phyloP scores from a whole-genome alignment of 306 rosid species.

The Begonia fuchsioides region DNA sequence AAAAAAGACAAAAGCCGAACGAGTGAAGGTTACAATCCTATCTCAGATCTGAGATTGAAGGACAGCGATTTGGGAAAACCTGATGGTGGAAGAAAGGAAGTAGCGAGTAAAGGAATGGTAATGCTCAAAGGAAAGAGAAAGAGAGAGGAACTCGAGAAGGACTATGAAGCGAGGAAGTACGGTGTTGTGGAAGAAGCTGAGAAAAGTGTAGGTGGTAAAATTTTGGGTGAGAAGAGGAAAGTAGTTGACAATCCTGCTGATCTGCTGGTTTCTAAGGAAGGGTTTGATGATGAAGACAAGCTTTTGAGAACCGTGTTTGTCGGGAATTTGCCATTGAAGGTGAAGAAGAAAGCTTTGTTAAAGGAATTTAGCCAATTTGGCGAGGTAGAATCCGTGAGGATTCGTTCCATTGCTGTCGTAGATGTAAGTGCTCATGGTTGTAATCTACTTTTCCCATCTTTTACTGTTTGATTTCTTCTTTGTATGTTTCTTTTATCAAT shows the following conservation, averaged over 20 bases:
- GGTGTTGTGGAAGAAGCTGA: conserved; percentile 25
- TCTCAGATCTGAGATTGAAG: conserved; percentile 4
- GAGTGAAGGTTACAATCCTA: conserved; percentile 3
- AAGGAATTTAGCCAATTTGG: conserved; percentile 72
- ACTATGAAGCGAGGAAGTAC: conserved; percentile 63
- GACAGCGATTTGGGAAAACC: background rate
- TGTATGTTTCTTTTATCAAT: too few species aligned
- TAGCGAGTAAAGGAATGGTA: conserved; percentile 1
- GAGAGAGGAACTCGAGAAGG: conserved; percentile 73
- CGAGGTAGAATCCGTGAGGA: conserved; percentile 86
- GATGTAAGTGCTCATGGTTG: conserved; percentile 58
- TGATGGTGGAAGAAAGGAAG: background rate
- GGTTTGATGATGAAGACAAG: conserved; percentile 76
- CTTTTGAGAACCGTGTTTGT: conserved; percentile 89
- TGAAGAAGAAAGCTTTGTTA: conserved; percentile 60
- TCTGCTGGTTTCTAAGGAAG: conserved; percentile 59
- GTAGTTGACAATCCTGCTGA: conserved; percentile 46
- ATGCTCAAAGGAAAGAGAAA: conserved; percentile 55
- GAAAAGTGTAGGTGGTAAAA: conserved; percentile 14
- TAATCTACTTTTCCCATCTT: background rate
- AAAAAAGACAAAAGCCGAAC: background rate
- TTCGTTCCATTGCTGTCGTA: conserved; percentile 74
- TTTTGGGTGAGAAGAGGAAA: conserved; percentile 75
- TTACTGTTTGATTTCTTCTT: too few species aligned
- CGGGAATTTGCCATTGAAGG: conserved; percentile 69